Percentiles rank a stretch among this genome's conserved stretches.
These are phyloP conservation scores for Mycena filopes DNA, from an alignment of 768 basidiomycete genomes.

Conservation along the genomic window DNA sequence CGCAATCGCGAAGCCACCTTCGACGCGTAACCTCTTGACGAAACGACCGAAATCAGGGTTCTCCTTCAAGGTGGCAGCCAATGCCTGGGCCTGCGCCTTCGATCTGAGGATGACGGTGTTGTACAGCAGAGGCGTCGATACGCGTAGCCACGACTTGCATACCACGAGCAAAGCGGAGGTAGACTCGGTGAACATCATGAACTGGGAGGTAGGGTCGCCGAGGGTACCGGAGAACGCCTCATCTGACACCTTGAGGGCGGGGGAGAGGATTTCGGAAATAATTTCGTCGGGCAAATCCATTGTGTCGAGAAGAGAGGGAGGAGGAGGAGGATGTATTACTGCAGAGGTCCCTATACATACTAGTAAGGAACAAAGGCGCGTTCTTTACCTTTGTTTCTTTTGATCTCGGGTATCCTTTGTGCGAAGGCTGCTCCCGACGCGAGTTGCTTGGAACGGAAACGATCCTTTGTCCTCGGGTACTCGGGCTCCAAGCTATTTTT, in stretches of 20 bases:
- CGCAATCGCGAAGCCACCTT: not conserved
- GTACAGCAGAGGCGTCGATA: constrained; percentile 28
- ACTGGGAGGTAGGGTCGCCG: not conserved
- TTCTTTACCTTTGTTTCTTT: too few relatives aligned
- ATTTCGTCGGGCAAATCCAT: constrained; percentile 18
- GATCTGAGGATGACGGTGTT: constrained; percentile 14
- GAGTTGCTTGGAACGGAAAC: too few relatives aligned
- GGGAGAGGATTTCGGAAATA: constrained; percentile 13
- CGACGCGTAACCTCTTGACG: not conserved
- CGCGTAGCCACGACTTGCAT: constrained; percentile 26
- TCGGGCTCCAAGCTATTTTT: too few relatives aligned
- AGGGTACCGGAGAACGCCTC: not conserved
- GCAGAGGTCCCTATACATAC: too few relatives aligned
- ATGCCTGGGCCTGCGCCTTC: constrained; percentile 24
- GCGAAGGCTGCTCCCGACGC: too few relatives aligned
- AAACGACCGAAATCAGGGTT: not conserved
- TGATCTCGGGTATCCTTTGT: too few relatives aligned
- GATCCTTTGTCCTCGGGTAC: too few relatives aligned
- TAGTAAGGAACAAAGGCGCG: too few relatives aligned
- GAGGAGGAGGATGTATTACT: too few relatives aligned
- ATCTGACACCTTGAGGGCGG: constrained; percentile 13
- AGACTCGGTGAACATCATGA: constrained; percentile 7
- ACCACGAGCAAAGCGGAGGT: constrained; percentile 22
- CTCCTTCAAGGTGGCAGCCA: not conserved
- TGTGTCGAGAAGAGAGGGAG: not conserved